These are phyloP conservation scores for Daldinia loculata DNA, from an alignment of 495 filamentous ascomycete species.

Conservation along the genomic window DNA sequence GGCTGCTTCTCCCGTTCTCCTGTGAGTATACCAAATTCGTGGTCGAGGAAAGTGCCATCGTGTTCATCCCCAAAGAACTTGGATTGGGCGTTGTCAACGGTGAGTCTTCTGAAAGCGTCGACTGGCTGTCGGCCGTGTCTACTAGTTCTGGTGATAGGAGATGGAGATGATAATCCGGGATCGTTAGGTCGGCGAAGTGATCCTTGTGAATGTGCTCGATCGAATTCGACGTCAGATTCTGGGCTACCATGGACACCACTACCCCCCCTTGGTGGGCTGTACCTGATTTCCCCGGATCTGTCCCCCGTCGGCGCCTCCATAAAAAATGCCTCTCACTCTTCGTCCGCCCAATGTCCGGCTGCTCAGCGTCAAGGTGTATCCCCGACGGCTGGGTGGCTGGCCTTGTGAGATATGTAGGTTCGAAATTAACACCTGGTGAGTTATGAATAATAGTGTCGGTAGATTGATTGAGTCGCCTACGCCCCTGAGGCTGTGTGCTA, in stretches of 20 bases:
- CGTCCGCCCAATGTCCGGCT: conserved; percentile 17
- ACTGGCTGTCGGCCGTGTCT: conserved; percentile 24
- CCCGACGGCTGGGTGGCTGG: conserved; percentile 23
- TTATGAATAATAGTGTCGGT: conserved; percentile 43
- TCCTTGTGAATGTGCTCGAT: conserved; percentile 23
- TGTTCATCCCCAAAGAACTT: conserved; percentile 13
- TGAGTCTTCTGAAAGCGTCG: conserved; percentile 27
- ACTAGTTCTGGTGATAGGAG: conserved; percentile 29
- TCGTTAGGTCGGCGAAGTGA: conserved; percentile 40
- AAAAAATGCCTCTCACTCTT: conserved; percentile 44
- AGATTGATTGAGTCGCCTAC: conserved; percentile 21
- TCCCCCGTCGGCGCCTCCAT: conserved; percentile 43
- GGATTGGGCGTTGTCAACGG: conserved; percentile 23
- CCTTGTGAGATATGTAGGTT: conserved; percentile 4
- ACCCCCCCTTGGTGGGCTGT: conserved; percentile 8
- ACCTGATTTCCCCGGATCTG: conserved; percentile 34
- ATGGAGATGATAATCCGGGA: conserved; percentile 43
- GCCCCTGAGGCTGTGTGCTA: conserved; percentile 1
- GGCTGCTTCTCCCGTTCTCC: conserved; percentile 11
- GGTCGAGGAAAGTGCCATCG: conserved; percentile 16
- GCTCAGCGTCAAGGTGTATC: neutral
- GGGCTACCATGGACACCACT: conserved; percentile 25
- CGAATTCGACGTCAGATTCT: conserved; percentile 20
- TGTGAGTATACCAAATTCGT: conserved; percentile 26
- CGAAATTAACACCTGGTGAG: conserved; percentile 14